These are phyloP conservation scores for Ceratocystis variospora DNA, from an alignment of 2,329 filamentous ascomycete genomes.

Conservation along the genomic window DNA sequence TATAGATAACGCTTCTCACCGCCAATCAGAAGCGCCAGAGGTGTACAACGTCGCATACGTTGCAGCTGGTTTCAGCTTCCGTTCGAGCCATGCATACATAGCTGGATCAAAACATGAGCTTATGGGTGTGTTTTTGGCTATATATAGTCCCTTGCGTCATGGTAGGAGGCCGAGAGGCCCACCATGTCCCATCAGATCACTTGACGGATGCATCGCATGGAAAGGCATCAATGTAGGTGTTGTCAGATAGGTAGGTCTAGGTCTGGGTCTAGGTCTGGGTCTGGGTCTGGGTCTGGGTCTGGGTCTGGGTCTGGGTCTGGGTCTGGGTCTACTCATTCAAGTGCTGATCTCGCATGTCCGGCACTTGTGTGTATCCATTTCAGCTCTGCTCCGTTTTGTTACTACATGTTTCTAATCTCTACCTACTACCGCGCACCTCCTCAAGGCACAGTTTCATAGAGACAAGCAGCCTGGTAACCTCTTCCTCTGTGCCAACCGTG, in stretches of 20 bases:
- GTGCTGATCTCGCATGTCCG: too few relatives aligned
- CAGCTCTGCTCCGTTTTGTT: neutral
- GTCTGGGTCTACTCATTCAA: too few relatives aligned
- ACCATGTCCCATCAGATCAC: neutral
- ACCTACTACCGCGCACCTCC: conserved; percentile 28
- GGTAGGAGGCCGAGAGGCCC: neutral
- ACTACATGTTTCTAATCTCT: conserved; percentile 4
- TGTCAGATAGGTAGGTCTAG: too few relatives aligned
- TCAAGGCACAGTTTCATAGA: conserved; percentile 44
- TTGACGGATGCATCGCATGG: neutral
- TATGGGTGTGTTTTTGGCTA: neutral
- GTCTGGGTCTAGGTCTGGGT: too few relatives aligned
- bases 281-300: too few relatives aligned
- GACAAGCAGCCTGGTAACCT: conserved; percentile 64
- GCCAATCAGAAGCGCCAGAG: neutral
- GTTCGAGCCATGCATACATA: neutral
- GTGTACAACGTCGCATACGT: neutral
- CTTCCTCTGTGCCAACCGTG: conserved; percentile 78
- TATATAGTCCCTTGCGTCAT: neutral
- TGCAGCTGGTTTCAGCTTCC: neutral
- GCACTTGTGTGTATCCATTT: neutral
- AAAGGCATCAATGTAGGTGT: too few relatives aligned
- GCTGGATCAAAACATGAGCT: neutral
- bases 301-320: too few relatives aligned
- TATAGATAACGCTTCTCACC: neutral